phyloP scores from a whole-genome alignment of 2,329 filamentous ascomycete species.

The Cladosporium sp. region DNA sequence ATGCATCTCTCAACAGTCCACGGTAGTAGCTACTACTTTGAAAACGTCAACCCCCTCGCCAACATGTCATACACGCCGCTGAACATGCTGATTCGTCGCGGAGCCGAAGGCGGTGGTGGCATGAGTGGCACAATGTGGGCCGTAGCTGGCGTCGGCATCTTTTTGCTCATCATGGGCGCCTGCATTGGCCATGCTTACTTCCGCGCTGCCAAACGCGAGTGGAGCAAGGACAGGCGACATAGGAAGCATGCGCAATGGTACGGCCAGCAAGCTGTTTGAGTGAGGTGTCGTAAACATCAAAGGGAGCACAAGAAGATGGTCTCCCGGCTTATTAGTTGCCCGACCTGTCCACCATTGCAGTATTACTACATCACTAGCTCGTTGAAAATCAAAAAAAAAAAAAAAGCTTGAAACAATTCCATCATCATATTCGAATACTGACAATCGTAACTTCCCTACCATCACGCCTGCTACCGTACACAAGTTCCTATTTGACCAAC shows the following conservation, averaged over 20 bases:
- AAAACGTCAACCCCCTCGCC: not conserved
- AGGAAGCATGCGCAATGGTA: not conserved
- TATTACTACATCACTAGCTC: not conserved
- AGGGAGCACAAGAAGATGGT: not conserved
- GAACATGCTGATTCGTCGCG: not conserved
- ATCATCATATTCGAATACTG: not conserved
- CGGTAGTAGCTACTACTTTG: conserved; percentile 13
- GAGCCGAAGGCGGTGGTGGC: too few species aligned
- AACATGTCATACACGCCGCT: too few species aligned
- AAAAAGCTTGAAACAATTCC: not conserved
- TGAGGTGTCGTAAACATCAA: not conserved
- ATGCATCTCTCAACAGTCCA: conserved; percentile 19
- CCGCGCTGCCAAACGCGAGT: not conserved
- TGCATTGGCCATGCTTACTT: not conserved
- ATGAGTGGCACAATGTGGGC: too few species aligned
- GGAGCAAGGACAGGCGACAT: not conserved
- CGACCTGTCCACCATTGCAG: not conserved
- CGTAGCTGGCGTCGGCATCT: not conserved
- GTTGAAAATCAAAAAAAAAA: not conserved
- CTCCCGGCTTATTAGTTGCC: not conserved
- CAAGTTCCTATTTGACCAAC: not conserved
- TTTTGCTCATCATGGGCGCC: not conserved
- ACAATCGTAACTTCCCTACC: not conserved
- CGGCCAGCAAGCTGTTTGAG: not conserved
- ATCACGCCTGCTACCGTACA: not conserved